Base-by-base conservation (phyloP, 495 filamentous ascomycete species). In the Neurospora cerealis region DNA sequence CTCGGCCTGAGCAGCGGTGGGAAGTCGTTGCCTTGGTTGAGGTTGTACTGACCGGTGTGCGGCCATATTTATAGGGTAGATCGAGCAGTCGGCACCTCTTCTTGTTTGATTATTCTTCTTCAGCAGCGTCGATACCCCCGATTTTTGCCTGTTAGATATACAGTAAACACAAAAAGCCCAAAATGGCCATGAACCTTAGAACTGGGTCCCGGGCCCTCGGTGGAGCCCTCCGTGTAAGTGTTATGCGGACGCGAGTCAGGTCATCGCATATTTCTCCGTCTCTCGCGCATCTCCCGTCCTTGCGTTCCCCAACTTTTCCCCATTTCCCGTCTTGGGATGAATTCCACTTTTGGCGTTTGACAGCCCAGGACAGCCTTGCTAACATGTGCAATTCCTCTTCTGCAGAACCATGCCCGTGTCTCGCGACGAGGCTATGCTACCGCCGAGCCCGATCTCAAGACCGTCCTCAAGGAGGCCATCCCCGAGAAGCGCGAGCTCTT, bases 401-500 rank as follows among this genome's bases (percentile, higher is more conserved):
- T 62, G 54, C 28, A 62, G 54, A 48, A 80, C 69, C 76, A 80
- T 73, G 72, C 77, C 36, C 78, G 75, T 69, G 37, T 73, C 46
- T 54, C 75, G 1, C 72, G 75, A 36, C 84, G 90, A 75, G 82
- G 74, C 74, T 93, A 93, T 82, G 88, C 92, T 39, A 88, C 91
- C 71, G 85, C 91, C 42, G 94, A 98, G 79, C 93, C 91, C 74
- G 92, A 96, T 78, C 90, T 98, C 79, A 98, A 98, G 82, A 85
- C 90, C 37, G 92, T 92, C 36, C 87, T 99, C 70, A 92, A 89
- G 76, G 89, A 92, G 76, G 87, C 88, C 70, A 97, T 99, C 76
- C 96, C 96, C 34, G 93, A 88, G 69, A 99, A 99, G 84, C 90
- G 94, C 48, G 96, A 97, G 80, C 90, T 96, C 9, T 85, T 98